A percentile compares a stretch with the other conserved stretches of the same genome.
Evolutionary conservation across 176 grass and related monocot genomes (phyloP).

Genomic region (Juncus inflexus): DNA sequence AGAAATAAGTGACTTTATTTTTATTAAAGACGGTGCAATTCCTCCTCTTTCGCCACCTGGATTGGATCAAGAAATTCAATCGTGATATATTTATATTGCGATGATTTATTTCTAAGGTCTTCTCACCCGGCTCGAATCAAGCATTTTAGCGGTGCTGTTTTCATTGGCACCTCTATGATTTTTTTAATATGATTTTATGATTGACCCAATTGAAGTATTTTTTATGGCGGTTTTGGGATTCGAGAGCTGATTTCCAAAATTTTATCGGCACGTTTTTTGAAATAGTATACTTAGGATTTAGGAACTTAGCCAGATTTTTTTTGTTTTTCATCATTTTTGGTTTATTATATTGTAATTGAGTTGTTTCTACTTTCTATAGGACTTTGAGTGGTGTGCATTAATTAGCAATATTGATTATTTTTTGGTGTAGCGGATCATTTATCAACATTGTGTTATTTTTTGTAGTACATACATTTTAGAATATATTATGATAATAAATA

Average conservation of each 20-base stretch:
- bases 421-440: too few relatives aligned
- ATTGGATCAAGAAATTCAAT: constrained; percentile 28
- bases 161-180: neutral
- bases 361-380: too few relatives aligned
- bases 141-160: neutral
- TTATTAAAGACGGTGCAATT: constrained; percentile 33
- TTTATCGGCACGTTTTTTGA: constrained; percentile 7
- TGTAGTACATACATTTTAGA: too few relatives aligned
- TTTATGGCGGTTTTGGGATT: constrained; percentile 7
- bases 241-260: constrained; percentile 16
- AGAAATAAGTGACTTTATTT: too few relatives aligned
- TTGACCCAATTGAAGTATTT: constrained; percentile 11
- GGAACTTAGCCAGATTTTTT: constrained; percentile 11
- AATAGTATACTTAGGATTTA: constrained; percentile 2
- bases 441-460: too few relatives aligned
- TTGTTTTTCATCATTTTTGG: neutral
- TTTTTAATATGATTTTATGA: constrained; percentile 5
- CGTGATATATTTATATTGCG: neutral
- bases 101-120: too few relatives aligned
- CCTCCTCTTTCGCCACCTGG: constrained; percentile 59
- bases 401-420: too few relatives aligned
- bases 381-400: too few relatives aligned
- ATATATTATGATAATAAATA: too few relatives aligned
- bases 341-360: too few relatives aligned
- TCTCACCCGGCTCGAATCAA: too few relatives aligned